phyloP scores from a whole-genome alignment of 345 rosid species.

The Nasturtium officinale region DNA sequence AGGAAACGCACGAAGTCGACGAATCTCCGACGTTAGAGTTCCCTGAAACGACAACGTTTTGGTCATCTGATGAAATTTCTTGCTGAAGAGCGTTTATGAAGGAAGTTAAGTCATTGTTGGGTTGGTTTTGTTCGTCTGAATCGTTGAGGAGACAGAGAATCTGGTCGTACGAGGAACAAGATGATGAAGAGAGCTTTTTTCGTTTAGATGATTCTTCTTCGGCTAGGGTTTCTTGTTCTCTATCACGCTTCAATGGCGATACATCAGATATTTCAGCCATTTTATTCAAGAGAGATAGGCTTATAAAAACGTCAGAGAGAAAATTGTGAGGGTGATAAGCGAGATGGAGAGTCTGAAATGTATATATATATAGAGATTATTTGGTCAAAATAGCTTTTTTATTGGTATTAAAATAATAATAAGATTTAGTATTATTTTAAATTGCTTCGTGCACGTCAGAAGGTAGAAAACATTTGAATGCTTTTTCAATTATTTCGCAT shows the following conservation, averaged over 20 bases:
- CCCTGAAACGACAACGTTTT: not conserved
- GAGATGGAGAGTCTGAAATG: slow-evolving; percentile 45
- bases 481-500: slow-evolving; percentile 26
- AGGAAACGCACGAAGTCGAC: slow-evolving; percentile 29
- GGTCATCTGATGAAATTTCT: slow-evolving; percentile 50
- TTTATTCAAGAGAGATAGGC: not conserved
- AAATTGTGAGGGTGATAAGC: slow-evolving; percentile 40
- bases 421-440: slow-evolving; percentile 4
- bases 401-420: slow-evolving; percentile 13
- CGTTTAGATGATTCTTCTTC: slow-evolving; percentile 52
- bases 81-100: slow-evolving; percentile 62
- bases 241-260: slow-evolving; percentile 53
- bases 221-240: slow-evolving; percentile 49
- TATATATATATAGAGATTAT: slow-evolving; percentile 55
- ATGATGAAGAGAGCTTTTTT: slow-evolving; percentile 39
- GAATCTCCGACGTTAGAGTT: slow-evolving; percentile 23
- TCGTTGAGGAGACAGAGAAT: slow-evolving; percentile 71
- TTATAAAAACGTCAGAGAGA: slow-evolving; percentile 18
- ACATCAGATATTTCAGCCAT: slow-evolving; percentile 52
- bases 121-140: slow-evolving; percentile 58
- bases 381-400: slow-evolving; percentile 48
- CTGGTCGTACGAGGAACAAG: slow-evolving; percentile 44
- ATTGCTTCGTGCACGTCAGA: slow-evolving; percentile 41
- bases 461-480: slow-evolving; percentile 36
- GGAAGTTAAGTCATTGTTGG: slow-evolving; percentile 56